Conservation (phyloP, 208 protist genomes). For the Histomonas meleagridis region DNA sequence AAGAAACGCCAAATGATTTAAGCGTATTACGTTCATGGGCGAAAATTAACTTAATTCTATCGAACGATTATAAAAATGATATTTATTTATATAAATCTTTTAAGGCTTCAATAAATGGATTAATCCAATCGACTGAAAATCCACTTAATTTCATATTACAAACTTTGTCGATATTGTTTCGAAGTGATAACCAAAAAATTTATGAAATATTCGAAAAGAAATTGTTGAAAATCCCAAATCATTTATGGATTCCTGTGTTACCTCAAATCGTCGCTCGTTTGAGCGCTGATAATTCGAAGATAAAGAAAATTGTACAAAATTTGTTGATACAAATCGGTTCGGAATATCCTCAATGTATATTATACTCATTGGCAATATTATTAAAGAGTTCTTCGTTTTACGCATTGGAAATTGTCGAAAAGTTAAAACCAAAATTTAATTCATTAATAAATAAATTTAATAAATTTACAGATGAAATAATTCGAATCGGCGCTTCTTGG, state of each 20-base stretch:
- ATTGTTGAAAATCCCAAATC: background rate
- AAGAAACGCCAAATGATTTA: background rate
- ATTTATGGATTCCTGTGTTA: background rate
- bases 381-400: background rate
- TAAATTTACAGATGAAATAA: background rate
- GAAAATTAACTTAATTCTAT: background rate
- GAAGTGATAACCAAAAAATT: background rate
- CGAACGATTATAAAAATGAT: background rate
- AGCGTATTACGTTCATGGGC: background rate
- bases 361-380: background rate
- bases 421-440: background rate
- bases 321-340: background rate
- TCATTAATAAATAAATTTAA: background rate
- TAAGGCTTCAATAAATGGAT: background rate
- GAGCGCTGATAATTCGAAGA: background rate
- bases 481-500: background rate
- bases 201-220: background rate
- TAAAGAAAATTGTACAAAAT: background rate
- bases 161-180: background rate
- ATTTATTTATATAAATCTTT: background rate
- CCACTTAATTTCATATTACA: background rate
- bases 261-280: background rate
- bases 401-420: background rate
- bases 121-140: background rate
- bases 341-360: background rate